These are phyloP conservation scores for Metschnikowia lunata DNA, from an alignment of 805 yeast genomes.

Conservation along the genomic window DNA sequence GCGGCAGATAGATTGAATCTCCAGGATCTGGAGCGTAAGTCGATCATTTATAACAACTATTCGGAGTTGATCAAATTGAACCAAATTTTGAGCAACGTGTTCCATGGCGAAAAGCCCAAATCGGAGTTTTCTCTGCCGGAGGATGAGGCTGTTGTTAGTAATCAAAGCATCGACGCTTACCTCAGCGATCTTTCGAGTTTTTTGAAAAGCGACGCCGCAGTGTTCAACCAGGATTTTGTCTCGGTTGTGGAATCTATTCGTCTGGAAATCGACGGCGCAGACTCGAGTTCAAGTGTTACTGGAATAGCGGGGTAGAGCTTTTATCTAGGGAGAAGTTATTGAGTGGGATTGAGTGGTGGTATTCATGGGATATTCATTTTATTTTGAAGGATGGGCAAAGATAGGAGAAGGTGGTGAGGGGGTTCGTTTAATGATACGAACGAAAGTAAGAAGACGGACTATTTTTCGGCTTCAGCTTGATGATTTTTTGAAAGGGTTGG, in stretches of 20 bases:
- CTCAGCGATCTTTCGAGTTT: constrained; percentile 8
- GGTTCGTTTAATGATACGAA: too few relatives aligned
- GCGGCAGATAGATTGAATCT: constrained; percentile 42
- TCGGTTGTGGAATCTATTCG: constrained; percentile 10
- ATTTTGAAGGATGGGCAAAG: too few relatives aligned
- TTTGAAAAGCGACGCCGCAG: constrained; percentile 9
- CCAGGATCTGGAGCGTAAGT: constrained; percentile 59
- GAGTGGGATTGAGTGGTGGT: too few relatives aligned
- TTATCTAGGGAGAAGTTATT: too few relatives aligned
- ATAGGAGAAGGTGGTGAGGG: too few relatives aligned
- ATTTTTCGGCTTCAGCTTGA: too few relatives aligned
- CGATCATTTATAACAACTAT: constrained; percentile 71
- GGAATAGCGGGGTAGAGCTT: constrained; percentile 5
- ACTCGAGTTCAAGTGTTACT: constrained; percentile 12
- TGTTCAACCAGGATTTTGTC: constrained; percentile 16
- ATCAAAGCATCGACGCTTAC: constrained; percentile 9
- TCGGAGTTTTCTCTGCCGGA: constrained; percentile 4
- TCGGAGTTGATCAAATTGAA: constrained; percentile 67
- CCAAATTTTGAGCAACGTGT: constrained; percentile 39
- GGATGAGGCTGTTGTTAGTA: constrained; percentile 1
- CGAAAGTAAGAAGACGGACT: too few relatives aligned
- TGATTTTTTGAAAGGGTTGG: too few relatives aligned
- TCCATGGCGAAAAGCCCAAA: neutral
- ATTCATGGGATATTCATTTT: too few relatives aligned
- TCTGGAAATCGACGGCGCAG: constrained; percentile 6